Conservation (phyloP, 2,329 filamentous ascomycete species). For the Endoconidiophora laricicola region DNA sequence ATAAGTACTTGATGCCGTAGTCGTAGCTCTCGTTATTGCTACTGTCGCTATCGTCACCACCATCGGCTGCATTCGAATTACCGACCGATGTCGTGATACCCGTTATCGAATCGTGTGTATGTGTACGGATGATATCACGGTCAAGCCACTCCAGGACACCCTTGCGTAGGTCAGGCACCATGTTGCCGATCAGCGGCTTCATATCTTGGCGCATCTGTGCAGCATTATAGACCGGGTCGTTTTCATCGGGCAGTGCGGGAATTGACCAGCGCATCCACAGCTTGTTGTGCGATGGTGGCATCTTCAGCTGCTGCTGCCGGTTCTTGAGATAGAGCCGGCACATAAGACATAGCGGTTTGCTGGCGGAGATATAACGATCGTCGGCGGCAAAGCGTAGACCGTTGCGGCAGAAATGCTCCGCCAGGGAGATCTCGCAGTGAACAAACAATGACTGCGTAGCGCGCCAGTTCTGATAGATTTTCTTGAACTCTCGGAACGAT, state of each 20-base stretch:
- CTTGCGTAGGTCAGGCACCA: not conserved
- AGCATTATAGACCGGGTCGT: not conserved
- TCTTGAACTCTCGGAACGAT: not conserved
- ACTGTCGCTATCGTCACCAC: no score
- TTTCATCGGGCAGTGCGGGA: not conserved
- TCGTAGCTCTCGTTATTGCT: no score
- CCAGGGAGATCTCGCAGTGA: conserved; percentile 4
- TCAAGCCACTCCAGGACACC: not conserved
- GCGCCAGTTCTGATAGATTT: not conserved
- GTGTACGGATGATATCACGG: not conserved
- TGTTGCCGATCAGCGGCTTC: not conserved
- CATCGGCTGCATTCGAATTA: not conserved
- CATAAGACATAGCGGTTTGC: conserved; percentile 5
- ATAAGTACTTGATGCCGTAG: no score
- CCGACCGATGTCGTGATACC: not conserved
- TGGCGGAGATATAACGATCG: not conserved
- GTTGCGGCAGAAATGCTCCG: not conserved
- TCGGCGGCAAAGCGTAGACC: not conserved
- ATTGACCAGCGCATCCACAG: conserved; percentile 2
- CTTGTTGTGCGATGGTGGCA: not conserved
- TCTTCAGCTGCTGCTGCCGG: not conserved
- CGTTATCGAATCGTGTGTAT: not conserved
- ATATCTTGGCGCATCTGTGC: not conserved
- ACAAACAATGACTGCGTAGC: not conserved
- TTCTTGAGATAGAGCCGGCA: conserved; percentile 3